Evolutionary conservation across 495 filamentous ascomycete genomes (phyloP).

Genomic region (Hypoxylon lienhwacheense): DNA sequence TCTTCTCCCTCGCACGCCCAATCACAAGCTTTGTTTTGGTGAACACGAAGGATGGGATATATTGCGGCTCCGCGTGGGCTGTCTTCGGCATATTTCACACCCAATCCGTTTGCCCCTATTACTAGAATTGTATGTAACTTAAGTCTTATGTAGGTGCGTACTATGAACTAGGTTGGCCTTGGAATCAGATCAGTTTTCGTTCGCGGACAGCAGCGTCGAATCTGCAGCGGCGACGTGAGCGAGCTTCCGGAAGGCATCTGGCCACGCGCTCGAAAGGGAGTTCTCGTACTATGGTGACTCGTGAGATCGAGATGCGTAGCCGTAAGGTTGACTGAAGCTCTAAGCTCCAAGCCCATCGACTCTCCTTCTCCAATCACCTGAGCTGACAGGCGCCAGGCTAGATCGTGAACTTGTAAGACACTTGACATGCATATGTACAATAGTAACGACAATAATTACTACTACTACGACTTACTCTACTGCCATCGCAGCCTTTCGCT

Average conservation of each 20-base stretch:
- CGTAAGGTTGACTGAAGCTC: no score
- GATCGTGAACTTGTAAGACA: no score
- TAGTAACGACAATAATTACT: no score
- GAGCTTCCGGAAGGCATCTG: conserved; percentile 3
- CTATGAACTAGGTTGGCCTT: no score
- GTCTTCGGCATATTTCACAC: conserved; percentile 19
- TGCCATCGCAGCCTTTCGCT: conserved; percentile 17
- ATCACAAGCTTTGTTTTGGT: background rate
- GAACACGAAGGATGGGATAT: conserved; percentile 30
- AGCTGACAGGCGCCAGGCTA: no score
- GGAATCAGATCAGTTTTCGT: conserved; percentile 3
- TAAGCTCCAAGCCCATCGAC: background rate
- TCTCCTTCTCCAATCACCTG: background rate
- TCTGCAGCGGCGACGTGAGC: background rate
- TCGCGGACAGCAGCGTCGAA: background rate
- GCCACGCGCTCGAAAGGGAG: conserved; percentile 7
- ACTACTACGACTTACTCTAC: background rate
- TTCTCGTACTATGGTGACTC: no score
- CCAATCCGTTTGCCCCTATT: conserved; percentile 10
- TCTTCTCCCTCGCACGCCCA: conserved; percentile 14
- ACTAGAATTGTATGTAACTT: conserved; percentile 1
- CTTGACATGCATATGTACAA: conserved; percentile 5
- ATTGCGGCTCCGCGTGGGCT: conserved; percentile 30
- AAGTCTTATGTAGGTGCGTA: background rate
- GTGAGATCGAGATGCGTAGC: conserved; percentile 4